phyloP scores from a whole-genome alignment of 1,284 basidiomycete species.

The Coriolopsis trogii region DNA sequence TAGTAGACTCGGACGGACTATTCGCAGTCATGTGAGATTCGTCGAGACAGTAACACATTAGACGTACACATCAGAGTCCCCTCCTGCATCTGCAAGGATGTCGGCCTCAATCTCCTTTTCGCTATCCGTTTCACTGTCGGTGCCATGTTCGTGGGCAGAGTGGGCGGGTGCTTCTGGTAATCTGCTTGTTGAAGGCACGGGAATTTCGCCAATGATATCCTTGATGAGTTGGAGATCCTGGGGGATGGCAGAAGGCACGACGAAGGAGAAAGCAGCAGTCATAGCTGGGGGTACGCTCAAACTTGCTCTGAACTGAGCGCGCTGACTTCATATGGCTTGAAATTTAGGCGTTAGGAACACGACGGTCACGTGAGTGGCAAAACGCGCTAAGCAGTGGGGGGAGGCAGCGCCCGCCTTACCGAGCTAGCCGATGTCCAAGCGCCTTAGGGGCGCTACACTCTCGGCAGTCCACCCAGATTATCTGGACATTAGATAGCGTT shows the following conservation, averaged over 20 bases:
- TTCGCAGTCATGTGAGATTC: neutral
- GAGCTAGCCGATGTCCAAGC: too few species aligned
- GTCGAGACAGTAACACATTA: neutral
- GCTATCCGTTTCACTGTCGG: constrained; percentile 43
- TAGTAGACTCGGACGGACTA: constrained; percentile 28
- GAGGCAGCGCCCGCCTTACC: too few species aligned
- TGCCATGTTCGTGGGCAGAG: constrained; percentile 36
- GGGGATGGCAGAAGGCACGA: constrained; percentile 58
- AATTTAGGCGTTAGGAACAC: constrained; percentile 10
- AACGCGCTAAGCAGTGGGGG: neutral
- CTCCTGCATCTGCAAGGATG: constrained; percentile 42
- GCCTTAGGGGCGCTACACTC: too few species aligned
- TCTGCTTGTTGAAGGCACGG: constrained; percentile 16
- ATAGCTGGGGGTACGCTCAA: constrained; percentile 19
- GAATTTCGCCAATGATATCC: constrained; percentile 53
- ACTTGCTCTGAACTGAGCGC: neutral
- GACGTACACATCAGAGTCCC: constrained; percentile 35
- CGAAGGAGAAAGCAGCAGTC: constrained; percentile 45
- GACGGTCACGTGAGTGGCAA: constrained; percentile 14
- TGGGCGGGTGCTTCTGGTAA: neutral
- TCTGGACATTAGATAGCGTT: too few species aligned
- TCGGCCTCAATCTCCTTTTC: constrained; percentile 73
- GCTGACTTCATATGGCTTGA: neutral
- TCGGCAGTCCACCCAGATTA: too few species aligned
- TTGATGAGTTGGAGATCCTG: constrained; percentile 77